phyloP scores from a whole-genome alignment of 2,329 filamentous ascomycete species.

The Apiospora sp. region DNA sequence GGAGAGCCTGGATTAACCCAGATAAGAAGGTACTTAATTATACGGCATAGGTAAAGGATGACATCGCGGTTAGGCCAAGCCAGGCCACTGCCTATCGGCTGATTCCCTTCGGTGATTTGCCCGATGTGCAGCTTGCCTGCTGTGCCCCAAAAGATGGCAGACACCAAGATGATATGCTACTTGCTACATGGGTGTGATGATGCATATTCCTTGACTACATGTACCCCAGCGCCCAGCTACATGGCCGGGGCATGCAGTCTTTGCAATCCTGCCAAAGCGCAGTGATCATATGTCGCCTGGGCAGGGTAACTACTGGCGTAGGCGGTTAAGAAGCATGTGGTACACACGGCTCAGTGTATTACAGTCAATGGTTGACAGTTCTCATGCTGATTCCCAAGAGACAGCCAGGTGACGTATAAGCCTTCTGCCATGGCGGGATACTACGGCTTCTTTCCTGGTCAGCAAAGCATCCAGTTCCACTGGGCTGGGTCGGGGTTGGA shows the following conservation, averaged over 20 bases:
- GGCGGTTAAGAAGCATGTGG: no score
- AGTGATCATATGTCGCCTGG: not conserved
- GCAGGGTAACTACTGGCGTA: not conserved
- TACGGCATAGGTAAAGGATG: not conserved
- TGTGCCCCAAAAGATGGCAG: not conserved
- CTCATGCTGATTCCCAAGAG: not conserved
- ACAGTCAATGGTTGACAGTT: not conserved
- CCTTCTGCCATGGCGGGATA: not conserved
- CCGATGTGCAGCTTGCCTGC: not conserved
- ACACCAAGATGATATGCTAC: not conserved
- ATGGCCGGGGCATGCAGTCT: not conserved
- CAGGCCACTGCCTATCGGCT: not conserved
- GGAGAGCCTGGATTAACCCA: not conserved
- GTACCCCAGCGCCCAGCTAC: not conserved
- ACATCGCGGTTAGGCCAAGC: not conserved
- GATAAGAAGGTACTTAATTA: not conserved
- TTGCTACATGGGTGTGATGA: not conserved
- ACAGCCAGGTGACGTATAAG: not conserved
- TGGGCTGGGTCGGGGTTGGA: not conserved
- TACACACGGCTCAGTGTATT: not conserved
- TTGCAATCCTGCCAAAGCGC: not conserved
- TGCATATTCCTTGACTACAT: not conserved
- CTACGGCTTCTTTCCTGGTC: not conserved
- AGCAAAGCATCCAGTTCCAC: not conserved
- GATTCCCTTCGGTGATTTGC: not conserved